These are phyloP conservation scores for Dactylonectria estremocensis DNA, from an alignment of 2,329 filamentous ascomycete species.

Conservation along the genomic window DNA sequence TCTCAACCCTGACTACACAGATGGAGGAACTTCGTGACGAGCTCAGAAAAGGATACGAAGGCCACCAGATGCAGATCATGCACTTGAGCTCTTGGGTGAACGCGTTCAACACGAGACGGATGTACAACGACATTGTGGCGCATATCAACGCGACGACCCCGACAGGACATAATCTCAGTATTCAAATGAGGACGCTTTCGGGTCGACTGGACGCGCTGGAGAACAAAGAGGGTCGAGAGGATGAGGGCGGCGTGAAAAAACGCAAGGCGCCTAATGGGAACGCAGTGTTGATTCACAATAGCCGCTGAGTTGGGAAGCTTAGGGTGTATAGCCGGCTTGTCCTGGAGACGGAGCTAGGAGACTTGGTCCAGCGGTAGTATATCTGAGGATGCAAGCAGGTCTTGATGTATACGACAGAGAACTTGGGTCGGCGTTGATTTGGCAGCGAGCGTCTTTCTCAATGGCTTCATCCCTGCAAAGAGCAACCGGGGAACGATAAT, in stretches of 20 bases:
- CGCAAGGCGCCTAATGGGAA: conserved; percentile 44
- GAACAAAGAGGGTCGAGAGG: conserved; percentile 13
- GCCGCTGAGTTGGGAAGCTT: conserved; percentile 17
- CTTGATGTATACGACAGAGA: background rate
- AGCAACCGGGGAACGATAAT: background rate
- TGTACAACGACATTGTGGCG: conserved; percentile 59
- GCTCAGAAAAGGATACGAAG: conserved; percentile 46
- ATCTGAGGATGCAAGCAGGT: background rate
- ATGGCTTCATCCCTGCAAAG: background rate
- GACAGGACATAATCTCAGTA: conserved; percentile 19
- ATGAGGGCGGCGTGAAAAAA: conserved; percentile 38
- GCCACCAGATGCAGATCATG: conserved; percentile 55
- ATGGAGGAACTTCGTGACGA: conserved; percentile 34
- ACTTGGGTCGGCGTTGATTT: background rate
- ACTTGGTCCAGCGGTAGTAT: background rate
- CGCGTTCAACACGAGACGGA: conserved; percentile 61
- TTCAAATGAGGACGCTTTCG: conserved; percentile 39
- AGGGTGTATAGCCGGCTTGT: background rate
- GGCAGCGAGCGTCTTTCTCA: background rate
- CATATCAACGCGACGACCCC: conserved; percentile 53
- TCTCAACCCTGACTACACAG: conserved; percentile 17
- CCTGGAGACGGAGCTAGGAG: background rate
- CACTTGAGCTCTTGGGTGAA: conserved; percentile 64
- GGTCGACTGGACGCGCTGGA: conserved; percentile 45
- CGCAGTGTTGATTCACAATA: conserved; percentile 28